phyloP scores from a whole-genome alignment of 2,329 filamentous ascomycete species.

The Monilinia fructigena region DNA sequence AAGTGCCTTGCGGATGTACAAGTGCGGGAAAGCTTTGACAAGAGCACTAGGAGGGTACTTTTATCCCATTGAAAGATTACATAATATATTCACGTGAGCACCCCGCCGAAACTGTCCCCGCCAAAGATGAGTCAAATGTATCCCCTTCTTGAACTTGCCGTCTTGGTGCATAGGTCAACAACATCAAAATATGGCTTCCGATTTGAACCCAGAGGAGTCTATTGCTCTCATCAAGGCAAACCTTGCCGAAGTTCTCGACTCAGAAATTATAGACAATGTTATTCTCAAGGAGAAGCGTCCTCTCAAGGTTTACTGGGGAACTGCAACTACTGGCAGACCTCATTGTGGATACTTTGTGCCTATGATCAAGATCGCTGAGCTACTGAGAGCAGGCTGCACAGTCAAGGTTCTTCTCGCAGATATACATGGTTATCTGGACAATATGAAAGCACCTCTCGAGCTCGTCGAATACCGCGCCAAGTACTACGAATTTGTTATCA shows the following conservation, averaged over 20 bases:
- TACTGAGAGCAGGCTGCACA: conserved; percentile 80
- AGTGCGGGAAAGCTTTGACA: too few relatives aligned
- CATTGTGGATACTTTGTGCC: conserved; percentile 83
- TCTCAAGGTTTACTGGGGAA: conserved; percentile 84
- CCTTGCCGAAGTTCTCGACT: conserved; percentile 77
- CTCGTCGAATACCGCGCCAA: conserved; percentile 75
- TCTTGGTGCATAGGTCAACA: conserved; percentile 13
- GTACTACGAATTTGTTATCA: conserved; percentile 81
- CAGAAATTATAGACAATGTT: conserved; percentile 74
- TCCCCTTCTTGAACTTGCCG: not conserved
- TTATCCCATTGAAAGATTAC: not conserved
- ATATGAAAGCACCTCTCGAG: conserved; percentile 83
- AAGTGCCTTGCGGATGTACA: too few relatives aligned
- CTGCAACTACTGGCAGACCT: conserved; percentile 62
- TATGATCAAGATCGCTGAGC: conserved; percentile 84
- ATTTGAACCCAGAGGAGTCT: conserved; percentile 55
- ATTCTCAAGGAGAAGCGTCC: conserved; percentile 68
- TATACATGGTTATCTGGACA: conserved; percentile 77
- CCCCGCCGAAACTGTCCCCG: conserved; percentile 9
- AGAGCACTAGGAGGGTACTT: not conserved
- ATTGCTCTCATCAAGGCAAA: conserved; percentile 77
- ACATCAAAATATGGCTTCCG: conserved; percentile 31
- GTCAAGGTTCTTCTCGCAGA: conserved; percentile 70
- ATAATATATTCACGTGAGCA: not conserved
- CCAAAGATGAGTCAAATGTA: conserved; percentile 9